These are phyloP conservation scores for Crithidia brevicula DNA, from an alignment of 208 protist genomes.

Conservation along the genomic window DNA sequence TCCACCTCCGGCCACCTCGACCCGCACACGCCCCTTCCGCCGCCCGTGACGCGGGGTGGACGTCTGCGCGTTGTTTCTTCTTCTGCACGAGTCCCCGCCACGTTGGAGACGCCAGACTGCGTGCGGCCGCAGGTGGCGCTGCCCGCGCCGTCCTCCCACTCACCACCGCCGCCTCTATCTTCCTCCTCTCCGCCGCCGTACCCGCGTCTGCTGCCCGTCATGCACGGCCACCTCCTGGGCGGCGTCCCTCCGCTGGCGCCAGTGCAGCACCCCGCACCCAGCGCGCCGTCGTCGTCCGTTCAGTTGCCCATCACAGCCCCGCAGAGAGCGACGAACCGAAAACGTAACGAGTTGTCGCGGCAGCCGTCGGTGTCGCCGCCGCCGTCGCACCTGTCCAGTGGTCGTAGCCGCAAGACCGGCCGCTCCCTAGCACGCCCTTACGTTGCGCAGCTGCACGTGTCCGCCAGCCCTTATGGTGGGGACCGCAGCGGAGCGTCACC, in stretches of 20 bases:
- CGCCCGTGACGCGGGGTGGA: neutral
- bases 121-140: conserved; percentile 11
- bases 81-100: neutral
- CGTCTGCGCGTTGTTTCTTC: neutral
- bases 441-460: conserved; percentile 14
- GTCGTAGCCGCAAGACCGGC: neutral
- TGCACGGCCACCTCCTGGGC: conserved; percentile 12
- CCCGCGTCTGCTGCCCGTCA: conserved; percentile 4
- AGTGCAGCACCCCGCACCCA: neutral
- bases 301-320: conserved; percentile 10
- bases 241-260: conserved; percentile 1
- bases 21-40: neutral
- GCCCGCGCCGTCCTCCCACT: conserved; percentile 1
- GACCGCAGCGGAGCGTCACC: neutral
- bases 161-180: neutral
- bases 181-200: conserved; percentile 2
- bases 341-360: conserved; percentile 20
- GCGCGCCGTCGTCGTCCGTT: neutral
- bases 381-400: conserved; percentile 10
- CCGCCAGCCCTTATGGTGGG: conserved; percentile 6
- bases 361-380: conserved; percentile 5
- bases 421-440: conserved; percentile 18
- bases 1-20: conserved; percentile 8
- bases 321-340: conserved; percentile 38
- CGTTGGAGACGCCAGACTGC: neutral